Evolutionary conservation across 768 basidiomycete genomes (phyloP).

Genomic region (Tulasnella sp.): DNA sequence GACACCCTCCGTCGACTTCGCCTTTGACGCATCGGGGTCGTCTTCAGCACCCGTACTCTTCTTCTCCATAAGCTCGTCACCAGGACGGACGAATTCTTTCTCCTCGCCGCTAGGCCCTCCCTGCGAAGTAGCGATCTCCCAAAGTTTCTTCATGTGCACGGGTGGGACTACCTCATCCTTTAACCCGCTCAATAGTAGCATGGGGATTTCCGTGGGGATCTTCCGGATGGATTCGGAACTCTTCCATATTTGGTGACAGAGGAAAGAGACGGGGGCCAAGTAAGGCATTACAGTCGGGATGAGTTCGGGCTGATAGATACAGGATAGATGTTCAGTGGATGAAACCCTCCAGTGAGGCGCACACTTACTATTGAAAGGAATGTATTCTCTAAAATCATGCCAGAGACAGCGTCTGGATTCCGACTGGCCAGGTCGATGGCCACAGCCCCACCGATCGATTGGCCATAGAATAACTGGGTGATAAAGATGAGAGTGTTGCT

Average conservation of each 20-base stretch:
- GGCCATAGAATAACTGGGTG: slow-evolving; percentile 55
- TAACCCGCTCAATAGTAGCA: slow-evolving; percentile 32
- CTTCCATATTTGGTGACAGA: slow-evolving; percentile 31
- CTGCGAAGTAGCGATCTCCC: slow-evolving; percentile 16
- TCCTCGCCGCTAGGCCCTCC: background rate
- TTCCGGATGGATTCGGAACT: slow-evolving; percentile 24
- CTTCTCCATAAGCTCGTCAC: slow-evolving; percentile 13
- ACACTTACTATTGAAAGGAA: slow-evolving; percentile 30
- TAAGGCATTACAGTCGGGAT: slow-evolving; percentile 31
- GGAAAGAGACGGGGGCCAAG: slow-evolving; percentile 28
- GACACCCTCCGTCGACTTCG: background rate
- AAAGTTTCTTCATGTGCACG: slow-evolving; percentile 29
- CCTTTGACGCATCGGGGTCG: slow-evolving; percentile 20
- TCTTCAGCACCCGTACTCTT: slow-evolving; percentile 5
- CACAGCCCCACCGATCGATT: slow-evolving; percentile 88
- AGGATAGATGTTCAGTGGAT: background rate
- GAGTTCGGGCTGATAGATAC: slow-evolving; percentile 24
- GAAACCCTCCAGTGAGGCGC: background rate
- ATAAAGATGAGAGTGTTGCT: slow-evolving; percentile 21
- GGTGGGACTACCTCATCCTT: slow-evolving; percentile 34
- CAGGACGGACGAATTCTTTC: background rate
- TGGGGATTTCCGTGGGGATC: slow-evolving; percentile 28
- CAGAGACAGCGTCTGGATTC: slow-evolving; percentile 28
- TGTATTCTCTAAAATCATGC: slow-evolving; percentile 37
- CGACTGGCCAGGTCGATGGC: slow-evolving; percentile 45